Evolutionary conservation across 495 filamentous ascomycete species (phyloP).

Genomic region (Tirmania nivea): DNA sequence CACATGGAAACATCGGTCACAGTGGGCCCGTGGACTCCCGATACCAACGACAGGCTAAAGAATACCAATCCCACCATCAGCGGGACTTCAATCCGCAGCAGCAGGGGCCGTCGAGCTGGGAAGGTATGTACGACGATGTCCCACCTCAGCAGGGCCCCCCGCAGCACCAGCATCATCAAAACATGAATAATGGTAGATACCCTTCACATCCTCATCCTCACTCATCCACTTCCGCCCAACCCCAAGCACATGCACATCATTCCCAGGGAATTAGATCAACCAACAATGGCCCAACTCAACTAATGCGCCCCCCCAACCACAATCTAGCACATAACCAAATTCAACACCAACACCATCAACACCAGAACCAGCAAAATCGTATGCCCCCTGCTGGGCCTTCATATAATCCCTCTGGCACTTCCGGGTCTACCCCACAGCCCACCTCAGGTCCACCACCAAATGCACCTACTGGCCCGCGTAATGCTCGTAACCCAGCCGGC

Average conservation of each 20-base stretch:
- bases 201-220: constrained; percentile 5
- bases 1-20: constrained; percentile 4
- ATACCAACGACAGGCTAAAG: constrained; percentile 16
- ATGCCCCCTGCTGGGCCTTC: constrained; percentile 9
- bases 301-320: not conserved
- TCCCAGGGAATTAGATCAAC: constrained; percentile 2
- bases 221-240: not conserved
- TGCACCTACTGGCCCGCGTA: constrained; percentile 89
- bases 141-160: constrained; percentile 40
- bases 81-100: constrained; percentile 19
- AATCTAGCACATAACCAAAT: not conserved
- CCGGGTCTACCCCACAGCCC: constrained; percentile 8
- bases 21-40: not conserved
- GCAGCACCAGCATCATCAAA: constrained; percentile 1
- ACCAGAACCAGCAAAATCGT: not conserved
- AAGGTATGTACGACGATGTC: constrained; percentile 98
- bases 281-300: constrained; percentile 5
- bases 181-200: constrained; percentile 10
- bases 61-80: constrained; percentile 19
- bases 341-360: not conserved
- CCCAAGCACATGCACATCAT: constrained; percentile 3
- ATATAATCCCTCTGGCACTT: not conserved
- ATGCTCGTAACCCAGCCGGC: constrained; percentile 75
- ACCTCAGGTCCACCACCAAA: constrained; percentile 59
- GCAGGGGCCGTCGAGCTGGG: constrained; percentile 40